Evolutionary conservation across 768 basidiomycete genomes (phyloP), one percentile per base, ranked within the genome.

Genomic region (Gymnopilus dilepis): DNA sequence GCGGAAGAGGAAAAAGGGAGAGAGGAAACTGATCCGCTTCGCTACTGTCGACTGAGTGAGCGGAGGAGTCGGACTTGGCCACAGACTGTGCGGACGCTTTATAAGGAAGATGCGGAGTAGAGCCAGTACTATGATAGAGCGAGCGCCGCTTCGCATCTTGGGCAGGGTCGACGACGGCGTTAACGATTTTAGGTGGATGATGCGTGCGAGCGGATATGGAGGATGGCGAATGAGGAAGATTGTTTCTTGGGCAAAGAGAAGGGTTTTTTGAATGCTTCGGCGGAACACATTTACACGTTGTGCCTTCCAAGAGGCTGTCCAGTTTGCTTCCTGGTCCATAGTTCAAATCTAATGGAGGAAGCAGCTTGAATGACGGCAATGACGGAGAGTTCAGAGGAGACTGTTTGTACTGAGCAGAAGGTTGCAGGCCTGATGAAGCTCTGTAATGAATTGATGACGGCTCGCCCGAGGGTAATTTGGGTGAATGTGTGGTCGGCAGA

Each of bases 1-100:
- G 78, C 41, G 79, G 76, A 31, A 63, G 31, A 3, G 80, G 79
- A 63, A 81, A 81, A 31, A 76, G 70, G 17, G 77, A 74, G 38
- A 70, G 65, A 59, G 58, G 69, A 59, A 59, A 69, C 34, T 61
- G 43, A 50, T 63, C 63, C 33, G 62, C 47, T 48, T 68, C 65
- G 60, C 66, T 66, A 41, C 58, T 60, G 3, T 64, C 65, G 2
- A 33, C 60, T 15, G 69, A 70, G 57, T 51, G 56, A 8, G 57
- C 53, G 55, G 64, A 68, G 56, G 53, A 24, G 31, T 69, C 68
- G 2, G 67, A 63, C 17, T 58, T 42, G 26, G 63, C 53, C 12
- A 55, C 28, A 43, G 58, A 37, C 52, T 56, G 48, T 17, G 24
- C 57, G 38, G 54, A 54, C 26, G 65, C 64, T 19, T 60, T 53